phyloP scores from a whole-genome alignment of 2,329 filamentous ascomycete species.

The Fusarium goolgardi region DNA sequence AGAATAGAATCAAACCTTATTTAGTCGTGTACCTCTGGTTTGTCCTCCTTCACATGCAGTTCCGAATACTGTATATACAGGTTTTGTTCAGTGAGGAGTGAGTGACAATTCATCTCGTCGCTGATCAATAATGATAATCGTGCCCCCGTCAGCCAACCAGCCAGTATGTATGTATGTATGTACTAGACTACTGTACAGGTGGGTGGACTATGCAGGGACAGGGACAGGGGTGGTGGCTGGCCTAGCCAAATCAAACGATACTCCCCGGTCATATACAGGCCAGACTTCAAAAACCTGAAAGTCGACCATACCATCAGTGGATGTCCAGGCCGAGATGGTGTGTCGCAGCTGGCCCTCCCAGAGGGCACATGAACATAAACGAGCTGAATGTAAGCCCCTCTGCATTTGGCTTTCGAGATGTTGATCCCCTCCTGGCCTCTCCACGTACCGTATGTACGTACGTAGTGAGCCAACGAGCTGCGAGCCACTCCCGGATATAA shows the following conservation, averaged over 20 bases:
- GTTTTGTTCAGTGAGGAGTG: background rate
- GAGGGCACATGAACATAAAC: constrained; percentile 12
- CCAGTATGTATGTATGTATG: no score
- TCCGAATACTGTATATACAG: background rate
- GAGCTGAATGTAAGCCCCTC: constrained; percentile 17
- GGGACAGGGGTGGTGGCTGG: constrained; percentile 2
- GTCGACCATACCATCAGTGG: constrained; percentile 36
- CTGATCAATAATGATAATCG: background rate
- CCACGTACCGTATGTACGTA: background rate
- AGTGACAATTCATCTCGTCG: background rate
- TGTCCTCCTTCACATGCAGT: background rate
- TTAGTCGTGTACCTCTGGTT: background rate
- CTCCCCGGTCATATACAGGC: constrained; percentile 16
- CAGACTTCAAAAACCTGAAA: constrained; percentile 22
- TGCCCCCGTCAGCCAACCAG: background rate
- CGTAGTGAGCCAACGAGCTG: constrained; percentile 4
- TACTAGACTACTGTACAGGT: no score
- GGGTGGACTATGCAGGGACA: constrained; percentile 34
- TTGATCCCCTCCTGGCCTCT: background rate
- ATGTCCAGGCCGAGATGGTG: constrained; percentile 39
- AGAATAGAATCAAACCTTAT: background rate
- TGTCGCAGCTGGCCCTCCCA: constrained; percentile 28
- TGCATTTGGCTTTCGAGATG: background rate
- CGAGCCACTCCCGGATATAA: constrained; percentile 29
- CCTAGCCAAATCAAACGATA: constrained; percentile 19